Percentiles rank a stretch among this genome's conserved stretches.
Conservation (phyloP, 2,329 filamentous ascomycete species). For the Alternaria sp. region DNA sequence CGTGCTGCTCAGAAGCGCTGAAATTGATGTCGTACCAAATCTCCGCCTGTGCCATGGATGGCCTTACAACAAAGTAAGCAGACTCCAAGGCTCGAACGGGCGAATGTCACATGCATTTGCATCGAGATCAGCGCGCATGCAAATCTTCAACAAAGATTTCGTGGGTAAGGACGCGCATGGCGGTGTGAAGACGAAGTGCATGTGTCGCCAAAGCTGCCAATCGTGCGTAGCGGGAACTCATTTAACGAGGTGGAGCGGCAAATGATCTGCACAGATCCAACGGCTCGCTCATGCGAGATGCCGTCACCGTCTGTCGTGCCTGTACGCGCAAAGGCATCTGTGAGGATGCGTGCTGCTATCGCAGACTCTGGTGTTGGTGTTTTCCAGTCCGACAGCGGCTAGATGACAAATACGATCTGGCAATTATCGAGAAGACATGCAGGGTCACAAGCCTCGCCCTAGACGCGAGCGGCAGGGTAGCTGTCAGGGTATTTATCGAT, state of each 20-base stretch:
- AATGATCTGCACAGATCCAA: constrained; percentile 17
- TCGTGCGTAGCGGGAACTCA: constrained; percentile 15
- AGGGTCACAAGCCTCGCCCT: constrained; percentile 7
- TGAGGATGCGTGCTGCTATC: not conserved
- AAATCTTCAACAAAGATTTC: not conserved
- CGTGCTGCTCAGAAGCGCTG: not conserved
- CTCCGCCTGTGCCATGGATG: not conserved
- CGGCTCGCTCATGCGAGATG: constrained; percentile 15
- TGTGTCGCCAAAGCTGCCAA: constrained; percentile 28
- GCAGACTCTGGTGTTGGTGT: not conserved
- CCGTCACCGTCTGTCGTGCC: constrained; percentile 8
- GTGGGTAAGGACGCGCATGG: constrained; percentile 5
- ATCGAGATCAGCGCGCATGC: not conserved
- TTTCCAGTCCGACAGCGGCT: constrained; percentile 7
- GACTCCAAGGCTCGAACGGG: not conserved
- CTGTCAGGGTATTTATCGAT: constrained; percentile 8
- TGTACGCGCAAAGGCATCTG: not conserved
- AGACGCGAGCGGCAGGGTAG: constrained; percentile 2
- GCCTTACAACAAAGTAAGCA: not conserved
- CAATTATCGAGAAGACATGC: constrained; percentile 4
- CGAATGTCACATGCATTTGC: not conserved
- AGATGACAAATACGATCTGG: constrained; percentile 10
- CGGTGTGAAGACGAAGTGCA: constrained; percentile 10
- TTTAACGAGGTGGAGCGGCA: constrained; percentile 11
- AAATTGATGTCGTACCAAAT: not conserved